A percentile compares a stretch with the other conserved stretches of the same genome.
phyloP scores from a whole-genome alignment of 768 basidiomycete genomes.

The Cystobasidiopsis lactophilus region DNA sequence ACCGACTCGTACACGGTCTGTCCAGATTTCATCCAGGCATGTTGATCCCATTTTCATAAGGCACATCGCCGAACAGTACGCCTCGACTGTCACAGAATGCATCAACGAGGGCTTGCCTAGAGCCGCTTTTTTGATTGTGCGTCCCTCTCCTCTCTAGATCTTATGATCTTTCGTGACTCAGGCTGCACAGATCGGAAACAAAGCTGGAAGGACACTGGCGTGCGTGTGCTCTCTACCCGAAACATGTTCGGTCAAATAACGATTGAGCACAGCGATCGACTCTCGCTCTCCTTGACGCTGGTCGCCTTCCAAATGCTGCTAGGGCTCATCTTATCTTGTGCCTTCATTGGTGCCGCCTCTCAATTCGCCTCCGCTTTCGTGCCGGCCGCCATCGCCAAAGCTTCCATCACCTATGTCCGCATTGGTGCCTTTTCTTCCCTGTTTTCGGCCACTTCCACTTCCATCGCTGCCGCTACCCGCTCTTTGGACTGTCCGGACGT shows the following conservation, averaged over 20 bases:
- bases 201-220: neutral
- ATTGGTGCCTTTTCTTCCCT: constrained; percentile 10
- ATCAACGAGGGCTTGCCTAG: constrained; percentile 18
- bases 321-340: constrained; percentile 14
- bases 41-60: no score
- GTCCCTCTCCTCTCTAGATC: neutral
- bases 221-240: no score
- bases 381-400: constrained; percentile 7
- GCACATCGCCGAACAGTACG: neutral
- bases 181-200: constrained; percentile 10
- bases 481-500: constrained; percentile 16
- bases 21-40: neutral
- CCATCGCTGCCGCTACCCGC: constrained; percentile 10
- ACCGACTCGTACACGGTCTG: constrained; percentile 9
- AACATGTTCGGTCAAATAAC: no score
- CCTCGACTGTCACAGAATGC: constrained; percentile 13
- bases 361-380: constrained; percentile 14
- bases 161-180: neutral
- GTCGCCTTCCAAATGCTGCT: constrained; percentile 12
- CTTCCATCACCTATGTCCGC: constrained; percentile 13
- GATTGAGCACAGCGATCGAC: no score
- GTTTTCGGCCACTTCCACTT: constrained; percentile 7
- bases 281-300: constrained; percentile 12
- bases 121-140: constrained; percentile 6
- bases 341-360: constrained; percentile 10